A percentile compares a stretch with the other conserved stretches of the same genome.
Evolutionary conservation across 768 basidiomycete species (phyloP).

Genomic region (Epithele typhae): DNA sequence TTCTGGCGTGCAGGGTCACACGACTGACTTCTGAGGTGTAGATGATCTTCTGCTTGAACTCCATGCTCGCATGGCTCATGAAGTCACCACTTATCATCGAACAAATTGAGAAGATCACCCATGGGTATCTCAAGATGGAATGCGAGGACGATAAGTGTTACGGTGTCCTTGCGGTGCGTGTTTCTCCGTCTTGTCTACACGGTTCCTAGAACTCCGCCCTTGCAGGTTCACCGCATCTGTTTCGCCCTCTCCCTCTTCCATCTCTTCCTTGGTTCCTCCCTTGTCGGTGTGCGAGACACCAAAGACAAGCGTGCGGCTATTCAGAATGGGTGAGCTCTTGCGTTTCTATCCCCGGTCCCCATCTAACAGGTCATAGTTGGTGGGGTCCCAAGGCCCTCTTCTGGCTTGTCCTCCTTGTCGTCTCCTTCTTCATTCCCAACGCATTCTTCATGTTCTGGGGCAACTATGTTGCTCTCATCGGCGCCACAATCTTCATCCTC

Average conservation of each 20-base stretch:
- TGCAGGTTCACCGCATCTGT: conserved; percentile 89
- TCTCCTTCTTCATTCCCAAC: conserved; percentile 95
- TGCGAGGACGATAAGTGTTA: conserved; percentile 93
- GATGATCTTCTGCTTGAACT: conserved; percentile 95
- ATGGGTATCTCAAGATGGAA: conserved; percentile 98
- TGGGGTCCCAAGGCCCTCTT: conserved; percentile 96
- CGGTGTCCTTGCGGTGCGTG: conserved; percentile 85
- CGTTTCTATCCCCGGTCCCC: not conserved
- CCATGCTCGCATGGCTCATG: conserved; percentile 96
- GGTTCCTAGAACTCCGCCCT: conserved; percentile 1
- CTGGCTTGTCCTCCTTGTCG: conserved; percentile 77
- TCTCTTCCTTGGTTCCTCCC: conserved; percentile 66
- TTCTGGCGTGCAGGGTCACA: not conserved
- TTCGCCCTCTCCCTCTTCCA: conserved; percentile 93
- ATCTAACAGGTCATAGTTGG: conserved; percentile 54
- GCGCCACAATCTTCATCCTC: conserved; percentile 92
- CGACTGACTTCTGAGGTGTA: conserved; percentile 27
- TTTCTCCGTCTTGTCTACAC: not conserved
- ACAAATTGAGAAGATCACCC: conserved; percentile 87
- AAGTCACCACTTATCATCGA: conserved; percentile 84
- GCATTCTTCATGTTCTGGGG: conserved; percentile 99
- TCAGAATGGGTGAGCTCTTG: conserved; percentile 78
- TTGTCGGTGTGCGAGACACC: conserved; percentile 88
- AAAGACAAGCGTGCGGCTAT: conserved; percentile 90
- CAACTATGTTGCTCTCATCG: conserved; percentile 86